Base-by-base conservation (phyloP, 441 rosid genomes). In the Erysimum cheiri region DNA sequence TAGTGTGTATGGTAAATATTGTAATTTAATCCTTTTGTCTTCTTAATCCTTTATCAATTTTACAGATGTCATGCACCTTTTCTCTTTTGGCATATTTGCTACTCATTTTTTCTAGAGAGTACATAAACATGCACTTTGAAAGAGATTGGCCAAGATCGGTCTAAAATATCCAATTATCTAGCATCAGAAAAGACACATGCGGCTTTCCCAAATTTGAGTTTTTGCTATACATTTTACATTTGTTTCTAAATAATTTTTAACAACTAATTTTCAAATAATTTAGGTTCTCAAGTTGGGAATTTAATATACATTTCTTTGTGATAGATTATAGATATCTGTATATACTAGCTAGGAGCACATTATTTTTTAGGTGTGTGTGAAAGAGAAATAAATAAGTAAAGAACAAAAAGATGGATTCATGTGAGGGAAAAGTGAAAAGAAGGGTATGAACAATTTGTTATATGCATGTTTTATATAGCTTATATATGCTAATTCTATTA, bases 331-430 rank as follows among this genome's bases (percentile, higher is more conserved):
- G 1, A 19, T 58, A 4, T 3, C 4, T 22, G 0, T 61, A 29
- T 59, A 43, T 54, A 15, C 1, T n/a, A n/a, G 1, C n/a, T 12
- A 48, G 22, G 46, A 44, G 41, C 64, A 44, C 2, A 59, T 59
- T 12, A 49, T 12, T 35, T 9, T 28, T 28, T 36, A 37, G 17
- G 53, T 22, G 41, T 52, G 49, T 70, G 64, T 70, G 72, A 50
- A 70, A 37, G 40, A 66, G 2, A 3, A 36, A 60, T 48, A 29
- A 65, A 66, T 61, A 71, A 76, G 76, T 28, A 53, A 65, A 71
- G 80, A 76, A 76, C 76, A 61, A 50, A 76, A 71, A 66, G 76
- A 76, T 53, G 64, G 76, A 71, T 65, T 71, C 72, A 76, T 76
- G 60, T 29, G 59, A 46, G 54, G 72, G 80, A 71, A 71, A 76